Base-by-base conservation (phyloP, 805 yeast genomes). In the Lipomyces lipofer region DNA sequence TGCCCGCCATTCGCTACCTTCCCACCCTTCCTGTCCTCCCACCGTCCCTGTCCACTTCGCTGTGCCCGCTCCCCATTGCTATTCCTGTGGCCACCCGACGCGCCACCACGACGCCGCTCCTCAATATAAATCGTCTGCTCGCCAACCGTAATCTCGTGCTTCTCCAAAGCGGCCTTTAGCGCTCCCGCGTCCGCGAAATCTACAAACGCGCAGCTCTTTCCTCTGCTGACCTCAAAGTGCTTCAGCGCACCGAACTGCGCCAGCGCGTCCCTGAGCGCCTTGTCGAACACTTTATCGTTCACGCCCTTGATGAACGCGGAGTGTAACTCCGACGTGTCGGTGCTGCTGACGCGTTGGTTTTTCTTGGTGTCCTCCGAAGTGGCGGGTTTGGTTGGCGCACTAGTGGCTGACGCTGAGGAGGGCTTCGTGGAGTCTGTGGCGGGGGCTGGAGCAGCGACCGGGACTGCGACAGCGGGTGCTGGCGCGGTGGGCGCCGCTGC, bases 221-320 rank as follows among this genome's bases (percentile, higher is more conserved):
- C 49, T 45, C 66, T 58, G 43, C 67, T 66, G 35, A 71, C 64
- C 47, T 71, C 73, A 58, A 70, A 64, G 49, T 71, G 72, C 28
- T 64, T 64, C 49, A 71, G 51, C 24, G 52, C 50, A 32, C 74
- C 74, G 46, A 69, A 65, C 29, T 58, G 48, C 15, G 60, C 60
- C 10, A 71, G 66, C 17, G 68, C 72, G 19, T 63, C 54, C 36
- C 56, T 52, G n/a, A 71, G 64, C 29, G 57, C 60, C 15, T 36
- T 54, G 17, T 62, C 66, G 56, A 66, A 63, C 12, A 69, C 67
- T 25, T 59, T 52, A 27, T 43, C 57, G 39, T 64, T 54, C 21
- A 71, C 71, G 33, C 70, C 66, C 56, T 69, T 70, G 60, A 71
- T 62, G 61, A 68, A 71, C 17, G 71, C 75, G 8, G 74, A 71